Evolutionary conservation across 345 rosid genomes (phyloP), one percentile per base, ranked within the genome.

Genomic region (Jatropha curcas): DNA sequence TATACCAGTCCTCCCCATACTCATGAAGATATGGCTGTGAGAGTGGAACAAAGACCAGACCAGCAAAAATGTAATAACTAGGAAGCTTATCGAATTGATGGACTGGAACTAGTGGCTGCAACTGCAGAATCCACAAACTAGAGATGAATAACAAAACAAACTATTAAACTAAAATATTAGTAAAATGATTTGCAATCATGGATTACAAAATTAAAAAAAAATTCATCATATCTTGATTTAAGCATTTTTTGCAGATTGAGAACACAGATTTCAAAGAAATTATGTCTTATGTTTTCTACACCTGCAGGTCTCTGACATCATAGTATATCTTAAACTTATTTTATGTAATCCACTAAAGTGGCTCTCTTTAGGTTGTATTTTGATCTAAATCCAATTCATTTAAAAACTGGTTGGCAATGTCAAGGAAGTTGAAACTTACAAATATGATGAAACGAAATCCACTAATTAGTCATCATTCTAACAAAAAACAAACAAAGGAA

Each of bases 1-100:
- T 88, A 72, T 90, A 94, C 97, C 97, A 94, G 77, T 94, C 98
- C 67, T 94, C 98, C 73, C 97, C 97, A 80, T 88, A 86, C 70
- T 90, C 96, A 14, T 92, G 96, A 78, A 94, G 97, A 77, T 85
- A 92, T 17, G 97, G 96, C 78, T 92, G 98, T 70, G 89, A 84
- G 67, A 90, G 93, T 37, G 98, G 97, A 70, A 89, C 72, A 77
- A 91, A 92, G 61, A 89, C 94, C 71, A 94, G 81, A 46, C 97
- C 98, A n/a, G 97, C 96, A 80, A 90, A 94, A n/a, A 94, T 91
- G 79, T 86, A 94, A 79, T 88, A 94, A 79, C 96, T 90, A 17
- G 97, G 96, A 75, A 88, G 90, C 82, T 83, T 81, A 71, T 91
- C 97, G 62, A 88, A 91, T 57, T 94, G 97, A 82, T 88, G 94